Evolutionary conservation across 1,284 basidiomycete genomes (phyloP).

Genomic region (Hypsizygus ulmarius): DNA sequence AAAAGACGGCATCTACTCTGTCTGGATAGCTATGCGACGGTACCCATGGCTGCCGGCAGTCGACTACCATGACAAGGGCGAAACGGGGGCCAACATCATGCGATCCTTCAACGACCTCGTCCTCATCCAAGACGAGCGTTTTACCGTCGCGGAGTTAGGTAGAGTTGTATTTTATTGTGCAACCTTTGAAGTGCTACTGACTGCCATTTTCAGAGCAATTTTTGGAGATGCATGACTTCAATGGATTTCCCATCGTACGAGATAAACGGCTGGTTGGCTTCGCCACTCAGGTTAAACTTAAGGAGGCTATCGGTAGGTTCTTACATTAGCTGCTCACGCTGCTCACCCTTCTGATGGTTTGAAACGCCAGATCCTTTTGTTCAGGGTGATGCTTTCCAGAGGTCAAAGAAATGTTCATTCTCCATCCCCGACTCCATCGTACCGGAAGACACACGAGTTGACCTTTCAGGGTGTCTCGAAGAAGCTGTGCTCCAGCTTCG

Average conservation of each 20-base stretch:
- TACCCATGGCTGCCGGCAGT: conserved; percentile 76
- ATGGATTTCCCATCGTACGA: conserved; percentile 63
- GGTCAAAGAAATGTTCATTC: conserved; percentile 40
- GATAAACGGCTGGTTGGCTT: conserved; percentile 55
- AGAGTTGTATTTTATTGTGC: conserved; percentile 13
- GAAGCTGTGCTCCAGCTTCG: conserved; percentile 60
- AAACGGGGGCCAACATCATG: conserved; percentile 65
- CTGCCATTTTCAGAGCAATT: conserved; percentile 29
- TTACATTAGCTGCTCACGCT: background rate
- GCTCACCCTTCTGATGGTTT: conserved; percentile 3
- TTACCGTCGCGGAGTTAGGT: conserved; percentile 51
- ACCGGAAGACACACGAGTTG: conserved; percentile 31
- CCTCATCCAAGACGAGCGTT: conserved; percentile 47
- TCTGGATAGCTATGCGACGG: conserved; percentile 69
- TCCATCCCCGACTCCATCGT: conserved; percentile 24
- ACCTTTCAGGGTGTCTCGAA: conserved; percentile 54
- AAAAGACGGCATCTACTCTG: conserved; percentile 70
- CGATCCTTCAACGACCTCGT: conserved; percentile 49
- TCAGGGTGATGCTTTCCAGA: conserved; percentile 27
- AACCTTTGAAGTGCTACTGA: background rate
- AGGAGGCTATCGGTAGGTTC: conserved; percentile 46
- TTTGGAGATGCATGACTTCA: conserved; percentile 43
- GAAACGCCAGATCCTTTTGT: conserved; percentile 23
- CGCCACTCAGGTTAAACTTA: conserved; percentile 53
- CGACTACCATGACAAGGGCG: conserved; percentile 64